These are phyloP conservation scores for Nannochloropsis salina DNA, from an alignment of 108 stramenopile genomes.

Conservation along the genomic window DNA sequence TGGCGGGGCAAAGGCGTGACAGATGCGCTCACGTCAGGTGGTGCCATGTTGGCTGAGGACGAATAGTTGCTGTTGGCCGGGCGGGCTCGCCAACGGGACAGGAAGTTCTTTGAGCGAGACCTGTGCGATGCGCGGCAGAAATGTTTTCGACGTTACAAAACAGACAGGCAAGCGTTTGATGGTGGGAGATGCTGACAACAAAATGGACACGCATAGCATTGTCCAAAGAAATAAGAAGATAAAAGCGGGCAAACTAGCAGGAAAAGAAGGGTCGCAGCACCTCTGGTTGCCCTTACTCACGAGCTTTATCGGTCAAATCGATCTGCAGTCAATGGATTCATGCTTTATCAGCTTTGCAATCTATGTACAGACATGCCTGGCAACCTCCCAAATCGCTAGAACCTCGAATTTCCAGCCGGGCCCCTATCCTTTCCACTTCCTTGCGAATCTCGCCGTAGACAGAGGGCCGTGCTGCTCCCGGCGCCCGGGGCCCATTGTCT, in stretches of 20 bases:
- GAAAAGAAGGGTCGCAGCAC: neutral
- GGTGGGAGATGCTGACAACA: too few species aligned
- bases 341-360: neutral
- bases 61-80: too few species aligned
- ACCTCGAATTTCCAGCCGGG: neutral
- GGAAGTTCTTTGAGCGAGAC: too few species aligned
- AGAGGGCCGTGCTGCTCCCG: neutral
- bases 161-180: too few species aligned
- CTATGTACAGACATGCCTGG: constrained; percentile 5
- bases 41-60: too few species aligned
- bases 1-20: too few species aligned
- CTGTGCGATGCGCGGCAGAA: too few species aligned
- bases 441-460: neutral
- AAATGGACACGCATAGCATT: too few species aligned
- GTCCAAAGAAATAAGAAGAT: neutral
- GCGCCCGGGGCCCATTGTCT: neutral
- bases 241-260: neutral
- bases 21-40: too few species aligned
- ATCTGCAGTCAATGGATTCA: neutral
- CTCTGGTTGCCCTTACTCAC: neutral
- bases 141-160: too few species aligned
- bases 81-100: too few species aligned
- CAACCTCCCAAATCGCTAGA: neutral
- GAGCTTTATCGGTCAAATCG: neutral
- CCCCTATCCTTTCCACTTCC: constrained; percentile 2